Percentiles rank a stretch among this genome's conserved stretches.
These are phyloP conservation scores for Gymnopilus junonius DNA, from an alignment of 768 basidiomycete species.

Conservation along the genomic window DNA sequence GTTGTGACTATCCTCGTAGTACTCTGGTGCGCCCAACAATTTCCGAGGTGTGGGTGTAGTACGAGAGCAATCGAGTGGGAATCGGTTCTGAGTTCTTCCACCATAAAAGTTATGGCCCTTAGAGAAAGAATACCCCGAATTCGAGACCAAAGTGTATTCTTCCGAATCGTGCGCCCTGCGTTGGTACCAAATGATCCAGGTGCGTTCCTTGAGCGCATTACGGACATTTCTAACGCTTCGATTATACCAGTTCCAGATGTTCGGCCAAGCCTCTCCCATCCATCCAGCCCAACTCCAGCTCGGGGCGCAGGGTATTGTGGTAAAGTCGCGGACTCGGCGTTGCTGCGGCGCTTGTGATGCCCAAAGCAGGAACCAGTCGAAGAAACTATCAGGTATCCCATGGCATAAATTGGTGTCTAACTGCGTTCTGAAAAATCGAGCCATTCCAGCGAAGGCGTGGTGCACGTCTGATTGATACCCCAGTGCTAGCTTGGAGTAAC, in stretches of 20 bases:
- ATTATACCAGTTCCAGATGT: constrained; percentile 2
- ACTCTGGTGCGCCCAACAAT: constrained; percentile 1
- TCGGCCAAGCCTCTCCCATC: neutral
- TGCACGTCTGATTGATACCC: neutral
- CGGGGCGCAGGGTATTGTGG: neutral
- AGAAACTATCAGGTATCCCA: constrained; percentile 3
- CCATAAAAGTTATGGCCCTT: neutral
- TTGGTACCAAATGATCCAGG: constrained; percentile 18
- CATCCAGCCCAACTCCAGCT: constrained; percentile 3
- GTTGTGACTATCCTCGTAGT: constrained; percentile 6
- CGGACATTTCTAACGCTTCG: neutral
- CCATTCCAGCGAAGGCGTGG: constrained; percentile 8
- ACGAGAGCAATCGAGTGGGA: constrained; percentile 6
- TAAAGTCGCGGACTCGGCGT: neutral
- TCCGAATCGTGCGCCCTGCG: constrained; percentile 12
- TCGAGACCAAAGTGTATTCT: constrained; percentile 3
- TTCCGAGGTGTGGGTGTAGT: neutral
- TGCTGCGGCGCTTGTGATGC: neutral
- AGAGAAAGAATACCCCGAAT: neutral
- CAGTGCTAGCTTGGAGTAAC: neutral
- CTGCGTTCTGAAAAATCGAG: neutral
- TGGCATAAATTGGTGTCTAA: constrained; percentile 3
- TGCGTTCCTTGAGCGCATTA: neutral
- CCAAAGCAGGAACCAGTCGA: constrained; percentile 6
- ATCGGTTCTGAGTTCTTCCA: neutral